Evolutionary conservation across 2,329 filamentous ascomycete species (phyloP), one percentile per base, ranked within the genome.

Genomic region (Aspergillus sp.): DNA sequence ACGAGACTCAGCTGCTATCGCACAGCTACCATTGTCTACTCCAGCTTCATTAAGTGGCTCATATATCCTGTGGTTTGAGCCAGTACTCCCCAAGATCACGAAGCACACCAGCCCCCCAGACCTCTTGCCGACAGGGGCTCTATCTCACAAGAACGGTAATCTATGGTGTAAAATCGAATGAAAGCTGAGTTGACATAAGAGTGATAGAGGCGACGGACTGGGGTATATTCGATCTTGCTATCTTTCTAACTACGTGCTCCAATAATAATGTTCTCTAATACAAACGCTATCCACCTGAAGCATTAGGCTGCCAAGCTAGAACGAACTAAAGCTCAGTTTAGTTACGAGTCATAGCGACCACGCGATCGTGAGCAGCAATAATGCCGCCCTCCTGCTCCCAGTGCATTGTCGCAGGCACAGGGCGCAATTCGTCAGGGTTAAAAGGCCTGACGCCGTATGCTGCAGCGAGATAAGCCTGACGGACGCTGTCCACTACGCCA

Each of bases 401-500:
- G 12, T 61, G 27, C 27, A 31, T 31, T 31, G 27, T 4, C 9
- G 27, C 27, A 31, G 27, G 27, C 9, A 31, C 27, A 31, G 27
- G 27, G 27, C 27, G 27, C 8, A 9, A 11, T 4, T 31, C 27
- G 27, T 31, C 45, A 12, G 45, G 27, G 17, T 21, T 17, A 11
- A 35, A 15, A 6, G 17, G 7, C 45, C 19, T n/a, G 75, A 73
- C 61, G 51, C 77, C 70, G 71, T 73, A 61, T 72, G 68, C 62
- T 23, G 72, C 82, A n/a, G 85, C 75, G 60, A 84, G 73, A 70
- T 82, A 82, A 6, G 82, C 86, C 54, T 80, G 81, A 21, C 79
- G 78, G 39, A 89, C 75, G 67, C 82, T 84, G 64, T 84, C 82
- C 62, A 80, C 81, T 45, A 85, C 68, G 7, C 82, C 80, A 11